phyloP scores from a whole-genome alignment of 176 grass and related monocot genomes.

The Juncus inflexus region DNA sequence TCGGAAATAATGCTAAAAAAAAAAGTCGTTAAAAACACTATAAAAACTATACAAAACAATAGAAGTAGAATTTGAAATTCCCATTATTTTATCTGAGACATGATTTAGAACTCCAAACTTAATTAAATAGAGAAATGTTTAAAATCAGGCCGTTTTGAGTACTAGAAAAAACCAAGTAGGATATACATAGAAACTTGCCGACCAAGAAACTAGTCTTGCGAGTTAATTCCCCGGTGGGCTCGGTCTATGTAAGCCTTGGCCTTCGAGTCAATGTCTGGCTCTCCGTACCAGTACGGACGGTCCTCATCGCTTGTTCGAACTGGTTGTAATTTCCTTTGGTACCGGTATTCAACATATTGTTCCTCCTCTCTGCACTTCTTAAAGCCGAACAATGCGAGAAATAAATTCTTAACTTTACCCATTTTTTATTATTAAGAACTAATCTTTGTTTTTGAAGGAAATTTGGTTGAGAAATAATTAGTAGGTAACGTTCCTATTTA shows the following conservation, averaged over 20 bases:
- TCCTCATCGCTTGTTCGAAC: slow-evolving; percentile 15
- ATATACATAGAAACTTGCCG: too few relatives aligned
- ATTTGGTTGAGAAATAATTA: neutral
- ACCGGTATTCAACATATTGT: neutral
- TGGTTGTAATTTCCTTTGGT: slow-evolving; percentile 7
- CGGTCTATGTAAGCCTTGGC: slow-evolving; percentile 22
- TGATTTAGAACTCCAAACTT: too few relatives aligned
- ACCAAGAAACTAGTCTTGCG: neutral
- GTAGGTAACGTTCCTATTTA: neutral
- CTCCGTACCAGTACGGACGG: slow-evolving; percentile 6
- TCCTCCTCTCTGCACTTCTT: slow-evolving; percentile 14
- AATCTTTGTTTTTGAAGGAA: neutral
- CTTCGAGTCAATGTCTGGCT: slow-evolving; percentile 23
- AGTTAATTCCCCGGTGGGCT: slow-evolving; percentile 6
- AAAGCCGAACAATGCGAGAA: slow-evolving; percentile 14
- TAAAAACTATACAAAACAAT: too few relatives aligned
- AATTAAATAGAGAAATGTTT: too few relatives aligned
- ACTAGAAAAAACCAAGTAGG: too few relatives aligned
- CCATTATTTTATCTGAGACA: too few relatives aligned
- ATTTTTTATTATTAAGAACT: neutral
- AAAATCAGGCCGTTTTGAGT: too few relatives aligned
- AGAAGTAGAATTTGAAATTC: too few relatives aligned
- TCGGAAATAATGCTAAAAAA: too few relatives aligned
- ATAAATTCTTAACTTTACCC: slow-evolving; percentile 3
- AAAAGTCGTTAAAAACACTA: too few relatives aligned